Conservation (phyloP, 306 rosid genomes). For the Datisca glomerata region DNA sequence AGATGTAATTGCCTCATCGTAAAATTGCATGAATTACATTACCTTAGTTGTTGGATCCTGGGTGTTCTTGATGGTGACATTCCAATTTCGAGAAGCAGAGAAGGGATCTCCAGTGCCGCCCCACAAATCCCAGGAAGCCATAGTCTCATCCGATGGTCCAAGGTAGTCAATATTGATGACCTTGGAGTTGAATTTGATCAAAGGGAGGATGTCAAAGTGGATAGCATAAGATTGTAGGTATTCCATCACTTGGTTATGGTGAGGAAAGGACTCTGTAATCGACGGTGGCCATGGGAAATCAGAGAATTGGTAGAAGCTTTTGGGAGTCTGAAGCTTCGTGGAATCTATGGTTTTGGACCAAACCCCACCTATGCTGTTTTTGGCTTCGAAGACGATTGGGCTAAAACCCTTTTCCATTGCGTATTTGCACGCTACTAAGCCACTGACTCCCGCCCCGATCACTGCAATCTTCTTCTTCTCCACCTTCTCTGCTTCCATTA, state of each 20-base stretch:
- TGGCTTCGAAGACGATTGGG: constrained; percentile 16
- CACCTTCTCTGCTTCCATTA: constrained; percentile 1
- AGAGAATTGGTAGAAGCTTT: constrained; percentile 12
- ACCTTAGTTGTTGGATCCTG: constrained; percentile 1
- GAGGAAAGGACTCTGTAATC: constrained; percentile 8
- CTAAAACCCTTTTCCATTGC: constrained; percentile 10
- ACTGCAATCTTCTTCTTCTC: constrained; percentile 11
- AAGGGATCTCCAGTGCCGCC: constrained; percentile 13
- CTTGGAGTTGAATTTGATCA: constrained; percentile 13
- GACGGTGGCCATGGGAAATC: constrained; percentile 21
- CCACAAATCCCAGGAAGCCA: constrained; percentile 12
- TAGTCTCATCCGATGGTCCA: background rate
- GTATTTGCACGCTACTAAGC: constrained; percentile 18
- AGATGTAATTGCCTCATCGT: too few species aligned
- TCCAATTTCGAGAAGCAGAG: constrained; percentile 10
- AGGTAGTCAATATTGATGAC: constrained; percentile 9
- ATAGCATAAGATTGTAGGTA: constrained; percentile 14
- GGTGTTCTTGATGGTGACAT: constrained; percentile 6
- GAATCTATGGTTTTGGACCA: constrained; percentile 23
- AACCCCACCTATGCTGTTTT: constrained; percentile 12
- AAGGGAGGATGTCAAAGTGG: constrained; percentile 13
- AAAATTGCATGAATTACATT: background rate
- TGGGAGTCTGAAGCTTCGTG: constrained; percentile 21
- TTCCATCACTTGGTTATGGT: constrained; percentile 11
- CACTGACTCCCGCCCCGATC: constrained; percentile 22